Percentiles rank a stretch among this genome's conserved stretches.
These are phyloP conservation scores for Stygiomarasmius scandens DNA, from an alignment of 1,284 basidiomycete genomes.

Conservation along the genomic window DNA sequence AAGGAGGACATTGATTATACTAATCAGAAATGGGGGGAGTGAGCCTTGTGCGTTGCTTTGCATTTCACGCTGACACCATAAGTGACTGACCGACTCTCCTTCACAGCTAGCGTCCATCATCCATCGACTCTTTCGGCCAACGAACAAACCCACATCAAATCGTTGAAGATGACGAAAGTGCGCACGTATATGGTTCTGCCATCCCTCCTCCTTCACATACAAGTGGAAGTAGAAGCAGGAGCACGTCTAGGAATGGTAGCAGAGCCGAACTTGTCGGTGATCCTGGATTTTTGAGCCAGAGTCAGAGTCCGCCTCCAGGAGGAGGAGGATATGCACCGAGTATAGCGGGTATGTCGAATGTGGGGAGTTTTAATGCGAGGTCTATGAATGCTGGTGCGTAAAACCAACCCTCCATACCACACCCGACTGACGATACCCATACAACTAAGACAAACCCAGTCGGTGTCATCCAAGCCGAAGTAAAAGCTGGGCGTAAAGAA, in stretches of 20 bases:
- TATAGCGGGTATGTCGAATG: neutral
- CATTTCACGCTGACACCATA: neutral
- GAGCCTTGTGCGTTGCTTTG: neutral
- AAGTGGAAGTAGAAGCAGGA: neutral
- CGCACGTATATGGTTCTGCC: no score
- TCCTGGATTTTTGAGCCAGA: no score
- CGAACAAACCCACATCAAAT: neutral
- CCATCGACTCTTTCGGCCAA: neutral
- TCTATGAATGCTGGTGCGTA: neutral
- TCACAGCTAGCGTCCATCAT: neutral
- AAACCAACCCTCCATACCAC: no score
- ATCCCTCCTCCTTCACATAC: no score
- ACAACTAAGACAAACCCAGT: slow-evolving; percentile 8
- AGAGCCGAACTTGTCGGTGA: neutral
- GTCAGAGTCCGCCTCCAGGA: neutral
- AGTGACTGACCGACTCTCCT: neutral
- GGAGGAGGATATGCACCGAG: neutral
- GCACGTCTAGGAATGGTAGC: neutral
- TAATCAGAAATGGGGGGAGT: neutral
- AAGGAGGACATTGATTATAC: neutral
- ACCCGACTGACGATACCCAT: neutral
- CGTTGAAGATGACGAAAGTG: neutral
- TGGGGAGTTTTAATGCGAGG: neutral
- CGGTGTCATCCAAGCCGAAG: slow-evolving; percentile 26
- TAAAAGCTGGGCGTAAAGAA: slow-evolving; percentile 16